Conservation (phyloP, 225 moss, liverwort and hornwort species). For the Bryum argenteum region DNA sequence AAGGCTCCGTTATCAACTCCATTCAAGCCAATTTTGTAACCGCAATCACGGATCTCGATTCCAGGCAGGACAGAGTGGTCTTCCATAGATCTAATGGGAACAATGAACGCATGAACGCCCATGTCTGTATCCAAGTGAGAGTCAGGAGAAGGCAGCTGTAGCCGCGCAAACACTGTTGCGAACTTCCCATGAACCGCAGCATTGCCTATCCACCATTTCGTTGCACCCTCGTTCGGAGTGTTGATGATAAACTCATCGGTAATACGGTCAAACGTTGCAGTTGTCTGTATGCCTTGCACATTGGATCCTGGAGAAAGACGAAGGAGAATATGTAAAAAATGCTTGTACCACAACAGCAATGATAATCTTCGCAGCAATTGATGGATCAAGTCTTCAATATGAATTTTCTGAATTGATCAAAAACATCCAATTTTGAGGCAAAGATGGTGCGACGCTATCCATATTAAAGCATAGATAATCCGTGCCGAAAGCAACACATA, state of each 20-base stretch:
- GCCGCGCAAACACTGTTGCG: slow-evolving; percentile 79
- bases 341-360: neutral
- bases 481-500: neutral
- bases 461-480: slow-evolving; percentile 6
- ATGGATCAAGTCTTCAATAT: neutral
- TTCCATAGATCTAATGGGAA: slow-evolving; percentile 75
- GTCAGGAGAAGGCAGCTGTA: slow-evolving; percentile 67
- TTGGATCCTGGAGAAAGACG: slow-evolving; percentile 61
- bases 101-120: slow-evolving; percentile 85
- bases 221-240: slow-evolving; percentile 79
- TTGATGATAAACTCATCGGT: slow-evolving; percentile 74
- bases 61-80: slow-evolving; percentile 77
- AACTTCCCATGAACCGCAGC: slow-evolving; percentile 85
- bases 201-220: slow-evolving; percentile 93
- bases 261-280: slow-evolving; percentile 71
- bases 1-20: slow-evolving; percentile 86
- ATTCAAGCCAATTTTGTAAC: slow-evolving; percentile 81
- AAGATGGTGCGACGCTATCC: neutral
- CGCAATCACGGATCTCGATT: slow-evolving; percentile 81
- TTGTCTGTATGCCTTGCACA: slow-evolving; percentile 87
- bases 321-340: slow-evolving; percentile 1
- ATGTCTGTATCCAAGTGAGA: slow-evolving; percentile 71
- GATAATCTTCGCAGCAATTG: neutral
- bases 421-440: neutral
- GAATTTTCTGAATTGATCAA: neutral